Evolutionary conservation across 2,329 filamentous ascomycete genomes (phyloP), one percentile per base, ranked within the genome.

Genomic region (Cladosporium sp.): DNA sequence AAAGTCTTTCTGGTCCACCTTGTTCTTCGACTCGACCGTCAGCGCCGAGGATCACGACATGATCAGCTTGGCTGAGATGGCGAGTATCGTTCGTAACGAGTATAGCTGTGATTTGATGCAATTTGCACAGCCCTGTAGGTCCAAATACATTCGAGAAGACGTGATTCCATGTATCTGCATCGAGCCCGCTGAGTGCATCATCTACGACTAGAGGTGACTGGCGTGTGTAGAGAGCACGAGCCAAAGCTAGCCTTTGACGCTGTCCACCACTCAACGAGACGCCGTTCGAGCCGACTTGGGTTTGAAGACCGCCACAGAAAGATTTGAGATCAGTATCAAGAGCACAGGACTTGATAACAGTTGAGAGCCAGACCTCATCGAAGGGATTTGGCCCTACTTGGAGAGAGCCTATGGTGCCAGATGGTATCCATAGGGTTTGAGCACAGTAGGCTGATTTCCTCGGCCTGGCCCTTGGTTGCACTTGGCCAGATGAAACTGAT

Each of bases 201-300:
- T 82, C 80, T 8, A 82, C 70, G 15, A 82, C 70, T 24, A 81
- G 67, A 25, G 79, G 70, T 28, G 76, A 72, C 45, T 73, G 74
- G 44, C 76, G 73, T 20, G 79, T 73, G 64, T 82, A 82, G 7
- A 81, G 68, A 12, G 79, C 79, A 57, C 80, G 71, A 15, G 80
- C 80, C 20, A 81, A 72, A 19, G 78, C 25, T n/a, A 60, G 34
- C 34, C 79, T 74, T 60, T 81, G 78, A 59, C 75, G 79, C 61
- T 82, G 80, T 4, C 80, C 80, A 28, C 79, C 79, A 64, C 78
- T 81, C 32, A 82, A 71, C 20, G 76, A 72, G 57, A 79, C 73
- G 34, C 79, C 80, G 60, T 78, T 77, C 63, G 77, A 80, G 13
- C 79, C 80, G 7, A 49, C 19, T 5, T 9, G 13, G 15, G 47